These are phyloP conservation scores for Aspergillus phoenicis DNA, from an alignment of 2,329 filamentous ascomycete genomes.

Conservation along the genomic window DNA sequence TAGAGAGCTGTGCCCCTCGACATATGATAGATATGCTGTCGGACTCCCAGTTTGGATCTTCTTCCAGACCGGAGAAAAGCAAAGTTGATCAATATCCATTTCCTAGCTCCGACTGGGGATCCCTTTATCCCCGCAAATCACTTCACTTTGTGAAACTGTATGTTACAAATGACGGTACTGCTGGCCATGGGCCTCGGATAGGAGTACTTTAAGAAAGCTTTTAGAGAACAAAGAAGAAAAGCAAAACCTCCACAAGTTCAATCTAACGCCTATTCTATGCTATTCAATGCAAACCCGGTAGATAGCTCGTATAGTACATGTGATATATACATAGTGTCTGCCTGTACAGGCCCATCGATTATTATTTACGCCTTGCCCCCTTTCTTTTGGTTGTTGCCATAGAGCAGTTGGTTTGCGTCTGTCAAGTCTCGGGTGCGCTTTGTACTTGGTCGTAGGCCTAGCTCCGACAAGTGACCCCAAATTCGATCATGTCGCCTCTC, in stretches of 20 bases:
- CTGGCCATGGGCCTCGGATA: neutral
- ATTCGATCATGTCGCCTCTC: slow-evolving; percentile 49
- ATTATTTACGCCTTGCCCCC: neutral
- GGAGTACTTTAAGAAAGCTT: neutral
- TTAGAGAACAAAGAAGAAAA: neutral
- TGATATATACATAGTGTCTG: slow-evolving; percentile 5
- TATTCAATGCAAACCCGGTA: neutral
- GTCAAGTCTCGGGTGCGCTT: slow-evolving; percentile 35
- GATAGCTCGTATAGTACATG: neutral
- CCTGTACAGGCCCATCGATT: no score
- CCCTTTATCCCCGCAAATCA: neutral
- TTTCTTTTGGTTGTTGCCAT: slow-evolving; percentile 16
- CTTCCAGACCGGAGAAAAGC: no score
- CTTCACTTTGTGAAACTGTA: neutral
- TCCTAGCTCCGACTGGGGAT: no score
- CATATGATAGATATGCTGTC: neutral
- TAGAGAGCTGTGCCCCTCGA: neutral
- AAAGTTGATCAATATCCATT: no score
- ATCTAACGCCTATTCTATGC: neutral
- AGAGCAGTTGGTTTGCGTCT: slow-evolving; percentile 32
- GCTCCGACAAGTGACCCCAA: slow-evolving; percentile 49
- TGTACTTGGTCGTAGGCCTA: slow-evolving; percentile 61
- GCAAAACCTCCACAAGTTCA: neutral
- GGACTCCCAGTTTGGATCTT: neutral
- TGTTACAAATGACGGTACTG: neutral